Evolutionary conservation across 1,139 yeast species (phyloP).

Genomic region (Kurtzmaniella quercitrusa): DNA sequence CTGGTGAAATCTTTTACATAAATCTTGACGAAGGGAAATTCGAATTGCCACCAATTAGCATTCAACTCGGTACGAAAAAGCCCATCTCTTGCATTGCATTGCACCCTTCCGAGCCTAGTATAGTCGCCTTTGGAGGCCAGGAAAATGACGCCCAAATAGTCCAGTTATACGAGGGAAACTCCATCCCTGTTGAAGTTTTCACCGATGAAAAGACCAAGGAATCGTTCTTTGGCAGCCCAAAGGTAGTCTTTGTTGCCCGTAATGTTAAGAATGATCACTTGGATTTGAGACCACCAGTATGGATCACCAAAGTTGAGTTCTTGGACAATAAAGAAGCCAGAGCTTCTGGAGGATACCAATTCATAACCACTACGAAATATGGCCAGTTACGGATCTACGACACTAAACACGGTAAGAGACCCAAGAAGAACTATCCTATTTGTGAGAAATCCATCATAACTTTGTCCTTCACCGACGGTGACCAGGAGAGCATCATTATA

Average conservation of each 20-base stretch:
- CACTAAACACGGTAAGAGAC: conserved; percentile 56
- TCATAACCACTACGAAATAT: conserved; percentile 63
- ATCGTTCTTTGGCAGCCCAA: conserved; percentile 16
- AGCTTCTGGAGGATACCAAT: conserved; percentile 28
- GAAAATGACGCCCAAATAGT: conserved; percentile 61
- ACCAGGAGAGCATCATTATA: conserved; percentile 40
- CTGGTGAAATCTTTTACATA: conserved; percentile 48
- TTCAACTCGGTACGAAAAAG: conserved; percentile 31
- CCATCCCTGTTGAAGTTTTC: conserved; percentile 15
- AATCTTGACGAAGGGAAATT: conserved; percentile 24
- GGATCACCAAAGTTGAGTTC: conserved; percentile 53
- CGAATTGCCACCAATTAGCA: conserved; percentile 25
- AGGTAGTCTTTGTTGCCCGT: conserved; percentile 49
- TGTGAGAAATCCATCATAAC: conserved; percentile 46
- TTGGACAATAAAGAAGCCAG: conserved; percentile 21
- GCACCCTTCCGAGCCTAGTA: conserved; percentile 39
- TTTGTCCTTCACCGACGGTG: conserved; percentile 26
- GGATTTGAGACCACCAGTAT: conserved; percentile 61
- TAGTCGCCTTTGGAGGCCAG: conserved; percentile 72
- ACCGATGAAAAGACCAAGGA: conserved; percentile 11
- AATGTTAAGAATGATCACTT: conserved; percentile 66
- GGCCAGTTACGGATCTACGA: conserved; percentile 68
- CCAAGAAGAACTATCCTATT: conserved; percentile 46
- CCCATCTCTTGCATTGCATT: conserved; percentile 45
- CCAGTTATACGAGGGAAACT: conserved; percentile 28